A percentile compares a stretch with the other conserved stretches of the same genome.
Evolutionary conservation across 2,329 filamentous ascomycete genomes (phyloP).

Genomic region (Teratosphaeria epicoccoides): DNA sequence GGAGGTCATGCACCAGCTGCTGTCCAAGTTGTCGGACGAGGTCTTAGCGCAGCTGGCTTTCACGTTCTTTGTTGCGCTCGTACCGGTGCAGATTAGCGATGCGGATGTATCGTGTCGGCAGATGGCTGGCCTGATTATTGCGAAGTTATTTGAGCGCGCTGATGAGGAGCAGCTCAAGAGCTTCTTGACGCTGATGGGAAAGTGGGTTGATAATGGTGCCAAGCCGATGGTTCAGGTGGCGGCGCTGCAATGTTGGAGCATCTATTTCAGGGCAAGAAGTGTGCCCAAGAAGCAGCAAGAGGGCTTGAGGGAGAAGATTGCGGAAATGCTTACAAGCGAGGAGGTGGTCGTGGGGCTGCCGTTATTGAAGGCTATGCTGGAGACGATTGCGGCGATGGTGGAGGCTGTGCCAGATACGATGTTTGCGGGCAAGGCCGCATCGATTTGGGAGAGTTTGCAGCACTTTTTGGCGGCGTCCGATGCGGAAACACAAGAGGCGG

Average conservation of each 20-base stretch:
- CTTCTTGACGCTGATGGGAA: conserved; percentile 59
- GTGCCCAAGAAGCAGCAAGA: conserved; percentile 59
- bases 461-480: conserved; percentile 57
- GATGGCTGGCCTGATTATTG: conserved; percentile 68
- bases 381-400: conserved; percentile 57
- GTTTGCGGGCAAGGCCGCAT: conserved; percentile 48
- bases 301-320: conserved; percentile 43
- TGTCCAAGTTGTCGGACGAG: conserved; percentile 73
- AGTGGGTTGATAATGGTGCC: conserved; percentile 66
- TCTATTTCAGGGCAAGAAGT: conserved; percentile 62
- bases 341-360: conserved; percentile 55
- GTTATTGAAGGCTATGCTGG: conserved; percentile 63
- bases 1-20: conserved; percentile 77
- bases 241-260: conserved; percentile 67
- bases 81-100: conserved; percentile 80
- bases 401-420: conserved; percentile 54
- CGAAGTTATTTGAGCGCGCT: conserved; percentile 67
- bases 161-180: conserved; percentile 60
- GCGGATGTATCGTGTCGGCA: conserved; percentile 76
- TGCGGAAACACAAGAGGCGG: conserved; percentile 62
- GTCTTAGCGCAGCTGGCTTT: conserved; percentile 72
- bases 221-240: conserved; percentile 61
- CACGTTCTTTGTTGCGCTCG: conserved; percentile 74
- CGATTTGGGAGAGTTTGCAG: conserved; percentile 62
- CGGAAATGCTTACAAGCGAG: conserved; percentile 39